Base-by-base conservation (phyloP, 164 flowering plant genomes). In the Macadamia integrifolia region DNA sequence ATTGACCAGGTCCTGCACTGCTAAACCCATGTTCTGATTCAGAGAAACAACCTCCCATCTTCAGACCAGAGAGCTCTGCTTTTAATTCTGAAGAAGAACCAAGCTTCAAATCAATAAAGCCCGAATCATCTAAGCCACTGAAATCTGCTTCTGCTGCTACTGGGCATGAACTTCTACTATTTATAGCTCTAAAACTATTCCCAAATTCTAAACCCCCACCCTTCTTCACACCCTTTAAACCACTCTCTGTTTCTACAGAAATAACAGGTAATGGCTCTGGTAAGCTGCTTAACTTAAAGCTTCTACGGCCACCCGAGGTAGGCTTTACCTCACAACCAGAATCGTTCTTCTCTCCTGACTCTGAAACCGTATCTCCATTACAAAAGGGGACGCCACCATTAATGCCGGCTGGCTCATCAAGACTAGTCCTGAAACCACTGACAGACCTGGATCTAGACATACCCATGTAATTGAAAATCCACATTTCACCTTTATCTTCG, bases 31-130 rank as follows among this genome's bases (percentile, higher is more conserved):
- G 76, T 14, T 60, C 73, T 32, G 77, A 61, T 8, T 74, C 71
- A 12, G 68, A 59, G 43, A 71, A 32, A 55, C 35, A 59, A 13
- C 75, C 61, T n/a, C n/a, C n/a, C 71, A 66, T 64, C 56, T 70
- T 80, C 55, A 61, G 30, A 44, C 67, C 65, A 64, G 79, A 53
- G 59, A 72, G 18, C 28, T 73, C 78, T 59, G 71, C 62, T 57
- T 72, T 80, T 29, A 79, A 52, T 17, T 82, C 77, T 14, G 82
- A 62, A 31, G 80, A 65, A 18, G 67, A 71, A 70, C 83, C 88
- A 18, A 85, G 82, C 71, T 85, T 85, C 62, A 88, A 69, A 66
- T 88, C 93, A 44, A 87, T 90, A 67, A 84, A 88, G 11, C 83
- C 83, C n/a, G 90, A 76, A 1, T 81, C 86, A 59, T 80, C 84